phyloP scores from a whole-genome alignment of 164 flowering plant genomes.

The Liquidambar formosana region DNA sequence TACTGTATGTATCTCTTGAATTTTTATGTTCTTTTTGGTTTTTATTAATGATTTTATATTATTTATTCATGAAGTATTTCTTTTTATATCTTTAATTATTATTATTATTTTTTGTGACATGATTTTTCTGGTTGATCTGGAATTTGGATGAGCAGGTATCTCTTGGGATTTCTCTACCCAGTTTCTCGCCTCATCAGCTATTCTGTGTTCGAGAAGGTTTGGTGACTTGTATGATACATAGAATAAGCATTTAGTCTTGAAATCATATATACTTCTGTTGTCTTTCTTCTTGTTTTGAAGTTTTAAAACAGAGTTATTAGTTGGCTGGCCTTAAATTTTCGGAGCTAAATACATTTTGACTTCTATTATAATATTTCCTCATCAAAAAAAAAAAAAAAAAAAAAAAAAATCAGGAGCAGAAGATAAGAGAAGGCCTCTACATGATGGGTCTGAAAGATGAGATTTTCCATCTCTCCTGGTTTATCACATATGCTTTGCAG shows the following conservation, averaged over 20 bases:
- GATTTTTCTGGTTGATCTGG: constrained; percentile 4
- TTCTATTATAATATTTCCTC: constrained; percentile 14
- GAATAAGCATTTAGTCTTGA: background rate
- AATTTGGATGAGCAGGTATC: constrained; percentile 58
- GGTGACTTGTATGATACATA: constrained; percentile 7
- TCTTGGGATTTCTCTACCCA: constrained; percentile 94
- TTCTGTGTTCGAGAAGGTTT: constrained; percentile 93
- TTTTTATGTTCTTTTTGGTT: background rate
- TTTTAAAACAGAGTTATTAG: background rate
- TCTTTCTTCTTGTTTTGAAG: background rate
- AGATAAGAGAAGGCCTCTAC: constrained; percentile 92
- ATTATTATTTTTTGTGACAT: background rate
- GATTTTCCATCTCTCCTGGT: constrained; percentile 94
- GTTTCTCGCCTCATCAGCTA: constrained; percentile 91
- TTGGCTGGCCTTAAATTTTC: background rate
- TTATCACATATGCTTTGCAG: constrained; percentile 81
- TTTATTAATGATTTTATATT: background rate
- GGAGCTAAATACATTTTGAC: background rate
- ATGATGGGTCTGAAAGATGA: constrained; percentile 97
- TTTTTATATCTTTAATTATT: background rate
- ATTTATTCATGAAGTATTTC: background rate
- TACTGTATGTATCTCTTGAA: constrained; percentile 57
- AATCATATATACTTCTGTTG: background rate
- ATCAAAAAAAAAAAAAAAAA: no score
- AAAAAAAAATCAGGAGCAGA: constrained; percentile 98